Evolutionary conservation across 169 alveolate species (phyloP).

Genomic region (Blepharisma undulans): DNA sequence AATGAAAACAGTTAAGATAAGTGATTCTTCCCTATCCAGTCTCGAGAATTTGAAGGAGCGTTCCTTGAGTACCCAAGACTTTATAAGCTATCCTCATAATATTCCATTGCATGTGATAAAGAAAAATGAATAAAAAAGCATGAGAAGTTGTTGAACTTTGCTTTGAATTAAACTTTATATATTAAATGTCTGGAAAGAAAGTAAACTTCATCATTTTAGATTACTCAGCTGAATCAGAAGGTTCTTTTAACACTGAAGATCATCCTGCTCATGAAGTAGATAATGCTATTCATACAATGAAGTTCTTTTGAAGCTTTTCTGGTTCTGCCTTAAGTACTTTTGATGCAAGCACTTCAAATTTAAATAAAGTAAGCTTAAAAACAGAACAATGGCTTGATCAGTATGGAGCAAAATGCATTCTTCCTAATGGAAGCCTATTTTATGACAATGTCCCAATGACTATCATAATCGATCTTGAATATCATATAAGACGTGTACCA

Average conservation of each 20-base stretch:
- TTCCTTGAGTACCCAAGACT: no score
- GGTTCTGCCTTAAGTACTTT: neutral
- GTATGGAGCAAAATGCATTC: neutral
- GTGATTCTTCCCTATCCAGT: no score
- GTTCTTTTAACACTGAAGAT: neutral
- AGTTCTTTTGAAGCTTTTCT: neutral
- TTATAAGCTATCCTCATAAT: no score
- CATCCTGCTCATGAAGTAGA: no score
- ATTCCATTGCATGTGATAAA: no score
- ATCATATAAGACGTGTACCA: neutral
- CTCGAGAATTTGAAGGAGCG: no score
- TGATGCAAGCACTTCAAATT: neutral
- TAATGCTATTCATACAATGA: neutral
- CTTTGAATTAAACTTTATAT: no score
- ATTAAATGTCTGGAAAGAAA: neutral
- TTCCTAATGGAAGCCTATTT: neutral
- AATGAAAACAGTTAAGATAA: no score
- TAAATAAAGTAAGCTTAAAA: neutral
- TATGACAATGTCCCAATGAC: neutral
- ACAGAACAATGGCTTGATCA: neutral
- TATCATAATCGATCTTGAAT: neutral
- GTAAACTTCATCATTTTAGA: no score
- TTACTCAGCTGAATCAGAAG: neutral
- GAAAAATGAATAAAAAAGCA: no score
- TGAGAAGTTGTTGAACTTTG: no score